A percentile compares a stretch with the other conserved stretches of the same genome.
These are phyloP conservation scores for Schizosaccharomyces pombe DNA, from an alignment of 805 yeast genomes.

Conservation along the genomic window ASM294v3 CU329670.1:3338001-3338500, in stretches of 20 bases:
- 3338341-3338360: no score
- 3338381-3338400: no score
- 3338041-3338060: slow-evolving; percentile 92
- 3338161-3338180: slow-evolving; percentile 87
- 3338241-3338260: slow-evolving; percentile 73
- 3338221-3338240: slow-evolving; percentile 24
- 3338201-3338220: slow-evolving; percentile 56
- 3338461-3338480: no score
- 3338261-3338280: slow-evolving; percentile 92
- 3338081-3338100: slow-evolving; percentile 99
- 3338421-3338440: no score
- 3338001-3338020: slow-evolving; percentile 99
- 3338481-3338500: no score
- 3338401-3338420: no score
- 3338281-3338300: not conserved
- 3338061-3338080: slow-evolving; percentile 99
- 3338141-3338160: slow-evolving; percentile 98
- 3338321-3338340: not conserved
- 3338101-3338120: slow-evolving; percentile 95
- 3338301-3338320: not conserved
- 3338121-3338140: slow-evolving; percentile 92
- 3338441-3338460: no score
- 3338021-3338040: slow-evolving; percentile 99
- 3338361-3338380: no score
- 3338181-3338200: slow-evolving; percentile 97